Base-by-base conservation (phyloP, 2,329 filamentous ascomycete species). In the Pseudogymnoascus sp. region DNA sequence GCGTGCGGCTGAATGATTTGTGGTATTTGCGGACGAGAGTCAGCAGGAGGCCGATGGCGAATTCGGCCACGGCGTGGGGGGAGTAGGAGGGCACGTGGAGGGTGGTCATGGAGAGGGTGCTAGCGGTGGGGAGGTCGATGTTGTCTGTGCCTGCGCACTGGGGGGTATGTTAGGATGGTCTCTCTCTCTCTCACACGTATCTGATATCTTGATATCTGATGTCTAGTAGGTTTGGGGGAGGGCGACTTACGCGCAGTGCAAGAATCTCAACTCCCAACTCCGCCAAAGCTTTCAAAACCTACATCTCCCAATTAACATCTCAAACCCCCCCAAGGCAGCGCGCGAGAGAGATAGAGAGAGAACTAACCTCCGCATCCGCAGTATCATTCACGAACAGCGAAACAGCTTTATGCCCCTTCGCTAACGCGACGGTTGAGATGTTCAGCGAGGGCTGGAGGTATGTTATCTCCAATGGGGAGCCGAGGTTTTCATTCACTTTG, bases 81-180 rank as follows among this genome's bases (percentile, higher is more conserved):
- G 85, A 86, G 75, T 89, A 89, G 2, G 84, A 81, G 1, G 86
- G 86, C 36, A 89, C 86, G 65, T 86, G 85, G 68, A 85, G 84
- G 51, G 88, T 85, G 69, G 83, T 82, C 67, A 89, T 75, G 64
- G 81, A 80, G 3, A 84, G 78, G 18, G 73, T 70, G 68, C 80
- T 76, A 63, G 86, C 86, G 1, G 78, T 76, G 16, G 73, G 71
- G 21, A 89, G 80, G 70, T 89, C 83, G 64, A 89, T 82, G 68
- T 87, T 84, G 76, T 89, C 88, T 78, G 80, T 87, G 64, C 86
- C 86, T 1, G 86, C 86, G 73, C 86, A 89, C 62, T 86, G 84
- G 63, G 89, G 78, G 26, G 11, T 11, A 11, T 40, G 29, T 57
- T 34, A 57, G 51, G 3, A 57, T 57, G 51, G 23, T 26, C 4